Base-by-base conservation (phyloP, 2,329 filamentous ascomycete genomes). In the Cercospora sp. region DNA sequence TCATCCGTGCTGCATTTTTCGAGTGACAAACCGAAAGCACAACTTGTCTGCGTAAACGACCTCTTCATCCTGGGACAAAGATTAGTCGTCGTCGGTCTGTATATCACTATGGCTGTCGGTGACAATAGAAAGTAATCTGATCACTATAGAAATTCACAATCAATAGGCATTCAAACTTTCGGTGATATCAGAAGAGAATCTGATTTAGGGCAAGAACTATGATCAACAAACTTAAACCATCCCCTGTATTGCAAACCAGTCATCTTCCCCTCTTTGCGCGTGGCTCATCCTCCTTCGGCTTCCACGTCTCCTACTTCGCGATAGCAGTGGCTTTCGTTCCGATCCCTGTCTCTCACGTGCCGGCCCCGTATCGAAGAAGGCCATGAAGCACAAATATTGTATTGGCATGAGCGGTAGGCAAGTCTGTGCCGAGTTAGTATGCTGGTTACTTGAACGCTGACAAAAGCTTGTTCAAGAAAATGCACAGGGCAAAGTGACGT, bases 331-430 rank as follows among this genome's bases (percentile, higher is more conserved):
- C 55, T 36, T 30, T 59, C 30, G 18, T 31, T 59, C 55, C 55
- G n/a, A 3, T 10, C 13, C 16, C 18, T n/a, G 26, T 12, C n/a
- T 59, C 55, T 59, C 55, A 13, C 55, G 13, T 36, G 16, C 55
- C 7, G 55, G 55, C 3, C 55, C 55, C 55, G 55, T 59, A 12
- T 59, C 55, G 55, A 59, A 59, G 55, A 59, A 59, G 8, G 55
- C 55, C 55, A 59, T 36, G 30, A 36, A 59, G 18, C 28, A 59
- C 28, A 59, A 12, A 36, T 59, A 59, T 23, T 59, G 55, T 31
- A 59, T 23, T 5, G 55, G 28, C n/a, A 59, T 31, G 7, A 59
- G 30, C 5, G 55, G 55, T 7, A 59, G 2, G 55, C 55, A 59
- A 16, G 26, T 30, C 55, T 59, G 55, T 18, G n/a, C 10, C 4